These are phyloP conservation scores for Spiraea crenata DNA, from an alignment of 331 rosid genomes.

Conservation along the genomic window DNA sequence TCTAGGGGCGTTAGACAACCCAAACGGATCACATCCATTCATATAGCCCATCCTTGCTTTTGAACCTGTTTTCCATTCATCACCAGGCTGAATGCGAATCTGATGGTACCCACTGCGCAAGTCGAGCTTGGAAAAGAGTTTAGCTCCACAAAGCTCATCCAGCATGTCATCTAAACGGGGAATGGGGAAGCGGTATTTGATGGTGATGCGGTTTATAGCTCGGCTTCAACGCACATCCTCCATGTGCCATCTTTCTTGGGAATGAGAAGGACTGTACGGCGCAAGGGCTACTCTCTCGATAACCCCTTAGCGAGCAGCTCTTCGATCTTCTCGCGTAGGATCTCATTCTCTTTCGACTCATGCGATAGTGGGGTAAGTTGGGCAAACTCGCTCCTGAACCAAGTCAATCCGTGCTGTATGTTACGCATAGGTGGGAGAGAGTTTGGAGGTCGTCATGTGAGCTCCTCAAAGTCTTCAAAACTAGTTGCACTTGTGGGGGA, in stretches of 20 bases:
- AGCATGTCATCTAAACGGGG: background rate
- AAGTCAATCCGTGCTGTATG: background rate
- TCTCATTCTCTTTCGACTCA: background rate
- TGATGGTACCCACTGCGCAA: background rate
- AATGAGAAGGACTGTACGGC: background rate
- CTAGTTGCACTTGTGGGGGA: background rate
- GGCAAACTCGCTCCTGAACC: background rate
- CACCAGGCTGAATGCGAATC: background rate
- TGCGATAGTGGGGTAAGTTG: background rate
- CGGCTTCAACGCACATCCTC: background rate
- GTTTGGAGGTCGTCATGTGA: background rate
- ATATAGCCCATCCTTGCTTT: background rate
- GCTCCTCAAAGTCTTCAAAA: background rate
- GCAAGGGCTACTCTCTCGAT: background rate
- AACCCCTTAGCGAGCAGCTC: background rate
- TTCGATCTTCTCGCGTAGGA: background rate
- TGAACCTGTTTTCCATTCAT: slow-evolving; percentile 6
- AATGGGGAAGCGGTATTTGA: background rate
- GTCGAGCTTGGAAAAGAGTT: background rate
- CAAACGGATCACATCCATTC: background rate
- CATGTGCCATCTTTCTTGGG: background rate
- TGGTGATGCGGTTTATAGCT: background rate
- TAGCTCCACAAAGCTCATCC: background rate
- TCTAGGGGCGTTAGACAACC: background rate
- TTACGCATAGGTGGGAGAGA: background rate